A percentile compares a stretch with the other conserved stretches of the same genome.
These are phyloP conservation scores for Peronospora destructor DNA, from an alignment of 352 stramenopile genomes.

Conservation along the genomic window DNA sequence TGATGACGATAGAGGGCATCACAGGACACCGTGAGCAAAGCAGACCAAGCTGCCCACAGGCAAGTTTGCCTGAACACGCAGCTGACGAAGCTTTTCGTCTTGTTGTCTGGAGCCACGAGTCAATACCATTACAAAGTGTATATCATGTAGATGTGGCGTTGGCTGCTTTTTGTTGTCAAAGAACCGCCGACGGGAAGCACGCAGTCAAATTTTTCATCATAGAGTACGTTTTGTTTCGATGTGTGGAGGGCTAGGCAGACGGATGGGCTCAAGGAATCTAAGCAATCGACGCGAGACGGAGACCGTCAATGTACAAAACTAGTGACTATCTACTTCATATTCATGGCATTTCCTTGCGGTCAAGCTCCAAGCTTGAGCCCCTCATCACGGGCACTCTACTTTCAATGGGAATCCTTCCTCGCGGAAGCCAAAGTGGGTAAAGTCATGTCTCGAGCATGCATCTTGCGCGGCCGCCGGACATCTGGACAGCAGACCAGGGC, in stretches of 20 bases:
- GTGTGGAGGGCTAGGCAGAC: slow-evolving; percentile 1
- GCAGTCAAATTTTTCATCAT: not conserved
- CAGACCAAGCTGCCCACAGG: not conserved
- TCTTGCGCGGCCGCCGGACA: too few species aligned
- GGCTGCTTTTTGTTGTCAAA: slow-evolving; percentile 12
- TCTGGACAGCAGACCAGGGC: too few species aligned
- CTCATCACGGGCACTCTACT: too few species aligned
- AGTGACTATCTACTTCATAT: too few species aligned
- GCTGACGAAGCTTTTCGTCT: slow-evolving; percentile 19
- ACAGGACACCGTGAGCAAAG: slow-evolving; percentile 7
- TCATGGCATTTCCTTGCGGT: too few species aligned
- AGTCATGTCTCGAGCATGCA: too few species aligned
- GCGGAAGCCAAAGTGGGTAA: too few species aligned
- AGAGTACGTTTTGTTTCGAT: too few species aligned
- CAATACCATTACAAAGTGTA: not conserved
- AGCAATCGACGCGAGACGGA: not conserved
- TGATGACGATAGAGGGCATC: not conserved
- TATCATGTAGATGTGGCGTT: slow-evolving; percentile 10
- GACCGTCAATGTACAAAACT: too few species aligned
- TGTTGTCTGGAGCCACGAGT: slow-evolving; percentile 15
- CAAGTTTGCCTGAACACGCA: not conserved
- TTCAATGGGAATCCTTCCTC: too few species aligned
- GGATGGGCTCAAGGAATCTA: not conserved
- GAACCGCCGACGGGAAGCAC: slow-evolving; percentile 20
- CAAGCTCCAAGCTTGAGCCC: too few species aligned